Evolutionary conservation across 495 filamentous ascomycete genomes (phyloP).

Genomic region (Talaromyces trachyspermus): DNA sequence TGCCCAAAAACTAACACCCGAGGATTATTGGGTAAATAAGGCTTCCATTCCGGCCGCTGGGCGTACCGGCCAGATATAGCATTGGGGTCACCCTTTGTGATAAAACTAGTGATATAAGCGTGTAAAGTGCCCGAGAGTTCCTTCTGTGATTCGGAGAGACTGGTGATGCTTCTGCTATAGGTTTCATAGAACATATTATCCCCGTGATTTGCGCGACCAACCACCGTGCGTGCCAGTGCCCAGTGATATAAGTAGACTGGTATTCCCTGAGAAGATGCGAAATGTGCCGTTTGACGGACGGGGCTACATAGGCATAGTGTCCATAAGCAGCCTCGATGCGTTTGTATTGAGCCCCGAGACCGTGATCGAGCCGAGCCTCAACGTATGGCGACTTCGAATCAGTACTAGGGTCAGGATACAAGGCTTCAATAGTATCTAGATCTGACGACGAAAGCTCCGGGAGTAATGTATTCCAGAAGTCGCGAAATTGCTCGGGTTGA

Average conservation of each 20-base stretch:
- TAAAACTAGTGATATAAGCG: slow-evolving; percentile 51
- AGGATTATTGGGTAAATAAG: slow-evolving; percentile 12
- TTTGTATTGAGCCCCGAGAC: slow-evolving; percentile 47
- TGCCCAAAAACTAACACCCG: slow-evolving; percentile 50
- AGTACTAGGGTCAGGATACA: slow-evolving; percentile 51
- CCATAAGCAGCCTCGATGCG: slow-evolving; percentile 56
- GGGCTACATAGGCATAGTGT: slow-evolving; percentile 61
- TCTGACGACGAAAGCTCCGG: slow-evolving; percentile 40
- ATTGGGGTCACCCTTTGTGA: slow-evolving; percentile 45
- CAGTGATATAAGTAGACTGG: slow-evolving; percentile 54
- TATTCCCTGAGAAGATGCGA: slow-evolving; percentile 29
- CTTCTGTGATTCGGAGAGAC: slow-evolving; percentile 33
- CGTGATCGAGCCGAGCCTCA: slow-evolving; percentile 26
- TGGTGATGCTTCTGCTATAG: slow-evolving; percentile 36
- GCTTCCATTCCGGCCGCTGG: slow-evolving; percentile 25
- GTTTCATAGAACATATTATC: slow-evolving; percentile 52
- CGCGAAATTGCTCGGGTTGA: slow-evolving; percentile 39
- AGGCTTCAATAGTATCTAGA: slow-evolving; percentile 38
- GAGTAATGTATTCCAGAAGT: slow-evolving; percentile 49
- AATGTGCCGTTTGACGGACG: slow-evolving; percentile 55
- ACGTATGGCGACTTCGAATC: slow-evolving; percentile 25
- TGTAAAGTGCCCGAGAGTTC: slow-evolving; percentile 46
- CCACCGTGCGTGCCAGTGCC: slow-evolving; percentile 40
- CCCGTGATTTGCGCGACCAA: slow-evolving; percentile 50
- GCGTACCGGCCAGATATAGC: slow-evolving; percentile 16